Evolutionary conservation across 1,284 basidiomycete genomes (phyloP).

Genomic region (Chondrostereum purpureum): DNA sequence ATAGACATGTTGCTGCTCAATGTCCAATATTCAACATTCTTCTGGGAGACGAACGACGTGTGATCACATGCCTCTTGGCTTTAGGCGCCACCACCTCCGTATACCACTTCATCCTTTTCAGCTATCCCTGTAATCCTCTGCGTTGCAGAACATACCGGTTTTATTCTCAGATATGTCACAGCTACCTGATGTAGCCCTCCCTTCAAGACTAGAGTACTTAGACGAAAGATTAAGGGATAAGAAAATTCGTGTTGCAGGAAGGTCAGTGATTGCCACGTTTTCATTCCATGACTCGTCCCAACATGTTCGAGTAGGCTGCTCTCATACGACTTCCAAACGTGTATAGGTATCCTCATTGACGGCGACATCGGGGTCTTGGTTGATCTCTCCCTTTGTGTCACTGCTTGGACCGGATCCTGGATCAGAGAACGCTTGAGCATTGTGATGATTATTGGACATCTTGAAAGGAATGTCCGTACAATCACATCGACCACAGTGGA

Average conservation of each 20-base stretch:
- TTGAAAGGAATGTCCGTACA: slow-evolving; percentile 29
- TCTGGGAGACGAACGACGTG: no score
- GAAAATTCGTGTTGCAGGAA: slow-evolving; percentile 41
- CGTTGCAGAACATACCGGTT: no score
- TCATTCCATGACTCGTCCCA: slow-evolving; percentile 7
- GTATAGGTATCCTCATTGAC: slow-evolving; percentile 40
- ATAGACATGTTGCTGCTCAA: no score
- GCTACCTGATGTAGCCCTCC: slow-evolving; percentile 31
- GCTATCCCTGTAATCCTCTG: no score
- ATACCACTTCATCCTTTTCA: no score
- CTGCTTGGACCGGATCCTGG: slow-evolving; percentile 35
- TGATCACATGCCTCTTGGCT: no score
- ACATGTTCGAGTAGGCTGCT: slow-evolving; percentile 40
- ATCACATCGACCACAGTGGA: neutral
- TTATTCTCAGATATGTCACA: slow-evolving; percentile 21
- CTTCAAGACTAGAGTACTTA: slow-evolving; percentile 28
- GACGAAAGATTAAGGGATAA: slow-evolving; percentile 27
- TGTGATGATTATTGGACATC: slow-evolving; percentile 47
- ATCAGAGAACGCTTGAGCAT: slow-evolving; percentile 41
- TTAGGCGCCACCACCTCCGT: no score
- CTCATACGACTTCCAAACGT: slow-evolving; percentile 40
- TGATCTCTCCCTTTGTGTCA: slow-evolving; percentile 45
- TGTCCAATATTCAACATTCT: no score
- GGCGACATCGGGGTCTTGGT: slow-evolving; percentile 41
- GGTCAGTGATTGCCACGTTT: slow-evolving; percentile 27